Evolutionary conservation across 208 protist genomes (phyloP), one percentile per base, ranked within the genome.

Genomic region (Acanthamoeba lenticulata): DNA sequence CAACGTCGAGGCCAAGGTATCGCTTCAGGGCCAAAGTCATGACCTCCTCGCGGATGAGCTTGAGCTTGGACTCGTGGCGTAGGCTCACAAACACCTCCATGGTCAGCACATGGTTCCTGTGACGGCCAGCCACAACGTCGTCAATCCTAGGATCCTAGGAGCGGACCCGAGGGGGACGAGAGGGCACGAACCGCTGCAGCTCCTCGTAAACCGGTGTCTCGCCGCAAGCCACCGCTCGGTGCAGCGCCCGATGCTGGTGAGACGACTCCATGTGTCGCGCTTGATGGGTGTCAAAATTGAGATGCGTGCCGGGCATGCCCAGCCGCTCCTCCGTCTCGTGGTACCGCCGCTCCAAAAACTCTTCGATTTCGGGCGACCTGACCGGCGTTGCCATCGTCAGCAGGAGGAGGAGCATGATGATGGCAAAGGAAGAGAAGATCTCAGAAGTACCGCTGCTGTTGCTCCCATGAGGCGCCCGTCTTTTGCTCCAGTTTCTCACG

Each of bases 21-120:
- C 34, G 72, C 72, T 83, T 38, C 34, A 83, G 38, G 32, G 72
- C 72, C 21, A 83, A 38, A 4, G 72, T 83, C 72, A 83, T 83
- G 15, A 83, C 72, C 29, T 83, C 72, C 42, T 83, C 72, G 15
- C 72, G 34, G 36, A 83, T 83, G 72, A 83, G 72, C 40, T 49
- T 83, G 19, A 83, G 72, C 42, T 83, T 83, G 0, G 72, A 83
- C 29, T 83, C 72, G 72, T 83, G 27, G 6, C 72, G 72, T 19
- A 83, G 72, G 27, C 38, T 32, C 15, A 13, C 32, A 38, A 83
- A 83, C 42, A 83, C 72, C 38, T 44, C 40, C 40, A 34, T 49
- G 7, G 72, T 42, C 29, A 83, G 21, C 34, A 83, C 72, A 38
- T 83, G 72, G 34, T 83, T 83, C 24, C 72, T 83, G 29, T 15